Base-by-base conservation (phyloP, 2,329 filamentous ascomycete species). In the Aspergillus felis region DNA sequence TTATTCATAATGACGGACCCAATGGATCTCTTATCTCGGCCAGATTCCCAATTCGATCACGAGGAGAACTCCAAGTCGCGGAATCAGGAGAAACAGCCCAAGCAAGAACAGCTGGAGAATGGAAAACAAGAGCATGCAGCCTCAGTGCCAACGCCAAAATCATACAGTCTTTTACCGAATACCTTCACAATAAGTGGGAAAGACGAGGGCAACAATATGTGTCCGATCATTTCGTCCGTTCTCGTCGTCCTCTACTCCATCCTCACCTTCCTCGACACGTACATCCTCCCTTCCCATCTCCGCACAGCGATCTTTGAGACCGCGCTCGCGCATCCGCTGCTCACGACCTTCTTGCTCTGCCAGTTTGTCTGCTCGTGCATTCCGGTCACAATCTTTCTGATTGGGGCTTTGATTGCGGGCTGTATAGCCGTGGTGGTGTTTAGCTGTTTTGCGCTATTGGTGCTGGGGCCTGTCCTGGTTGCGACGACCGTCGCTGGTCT, bases 401-500 rank as follows among this genome's bases (percentile, higher is more conserved):
- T 87, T 44, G 84, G 83, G 42, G 83, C 87, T 58, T 74, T 87
- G 61, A 71, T 86, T 60, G 82, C 91, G 70, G 83, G 87, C 17
- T 69, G 89, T 44, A 74, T 86, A 46, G 80, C 81, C 29, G 87
- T 86, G 12, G 66, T 90, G 42, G 61, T 85, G 20, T 71, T 84
- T 46, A 81, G 75, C 4, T 65, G 82, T 6, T 71, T 90, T 48
- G 88, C 87, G 2, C 76, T 89, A 10, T 70, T 90, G 50, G 69
- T 92, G 44, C 80, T 94, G 17, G 75, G 90, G 0, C 89, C 89
- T 1, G 82, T 85, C 0, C 75, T 93, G 41, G 83, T 90, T 71
- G 71, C 90, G 60, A 87, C 87, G 2, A 84, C 82, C 12, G 81
- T 81, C 50, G 71, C 86, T 24, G 88, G 84, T 4, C 75, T 86